Base-by-base conservation (phyloP, 495 filamentous ascomycete genomes). In the Talaromyces ruber region DNA sequence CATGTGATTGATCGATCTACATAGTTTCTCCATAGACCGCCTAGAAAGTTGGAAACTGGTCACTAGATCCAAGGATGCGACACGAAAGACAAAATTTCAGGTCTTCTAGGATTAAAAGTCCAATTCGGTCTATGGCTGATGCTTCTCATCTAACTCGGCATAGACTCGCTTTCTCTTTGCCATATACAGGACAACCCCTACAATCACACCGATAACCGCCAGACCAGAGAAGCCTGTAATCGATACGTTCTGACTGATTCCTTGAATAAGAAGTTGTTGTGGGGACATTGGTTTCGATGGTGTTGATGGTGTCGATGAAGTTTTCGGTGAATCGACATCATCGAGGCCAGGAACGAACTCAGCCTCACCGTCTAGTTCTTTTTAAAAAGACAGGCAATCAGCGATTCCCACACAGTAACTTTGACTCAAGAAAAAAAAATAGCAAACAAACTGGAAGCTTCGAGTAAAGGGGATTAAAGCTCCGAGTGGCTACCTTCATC, bases 401-500 rank as follows among this genome's bases (percentile, higher is more conserved):
- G 76, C 72, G 65, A 70, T 63, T 67, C 66, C 63, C 64, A 53
- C 64, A 61, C 58, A 72, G 34, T 37, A 62, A 57, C 24, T 47
- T 16, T 6, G 16, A 21, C 18, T 6, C 14, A 47, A 16, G 43
- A 67, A 63, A 63, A 71, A 26, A 53, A 24, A 54, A 62, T 57
- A 52, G 65, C 58, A 60, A 65, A 59, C 29, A n/a, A n/a, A n/a
- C n/a, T n/a, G n/a, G n/a, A n/a, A n/a, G n/a, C 16, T 57, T 62
- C 65, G 65, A 43, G 62, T 67, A 14, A 65, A 58, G 66, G 63
- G 65, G 68, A 69, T 83, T 91, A 98, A 76, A 97, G 90, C 77
- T 98, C 94, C 77, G 88, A 86, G 76, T 95, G 90, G 83, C 90
- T 97, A 98, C 94, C 94, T 98, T 97, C 92, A 62, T 91, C 88